Percentiles rank a stretch among this genome's conserved stretches.
These are phyloP conservation scores for Testicularia cyperi DNA, from an alignment of 1,284 basidiomycete species.

Conservation along the genomic window DNA sequence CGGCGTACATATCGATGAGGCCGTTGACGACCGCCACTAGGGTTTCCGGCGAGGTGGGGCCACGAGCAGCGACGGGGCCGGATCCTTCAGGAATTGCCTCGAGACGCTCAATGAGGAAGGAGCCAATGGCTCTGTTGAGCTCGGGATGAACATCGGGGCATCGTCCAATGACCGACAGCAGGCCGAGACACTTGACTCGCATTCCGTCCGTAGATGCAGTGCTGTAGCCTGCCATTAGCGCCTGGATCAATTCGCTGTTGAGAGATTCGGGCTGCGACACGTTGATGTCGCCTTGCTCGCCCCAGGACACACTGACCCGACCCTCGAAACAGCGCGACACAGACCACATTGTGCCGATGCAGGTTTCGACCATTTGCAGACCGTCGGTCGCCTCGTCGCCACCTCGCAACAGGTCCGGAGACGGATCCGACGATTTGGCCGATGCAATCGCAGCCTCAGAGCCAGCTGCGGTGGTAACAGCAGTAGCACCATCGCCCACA, in stretches of 20 bases:
- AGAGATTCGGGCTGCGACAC: slow-evolving; percentile 3
- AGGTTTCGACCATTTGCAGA: slow-evolving; percentile 42
- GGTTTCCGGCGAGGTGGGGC: slow-evolving; percentile 67
- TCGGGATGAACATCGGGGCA: background rate
- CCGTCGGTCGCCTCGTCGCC: slow-evolving; percentile 31
- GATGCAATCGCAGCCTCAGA: background rate
- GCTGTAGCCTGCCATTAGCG: slow-evolving; percentile 35
- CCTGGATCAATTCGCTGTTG: slow-evolving; percentile 19
- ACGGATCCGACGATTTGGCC: background rate
- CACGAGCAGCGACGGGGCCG: background rate
- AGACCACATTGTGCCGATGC: slow-evolving; percentile 48
- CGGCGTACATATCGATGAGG: slow-evolving; percentile 90
- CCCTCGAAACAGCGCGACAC: slow-evolving; percentile 43
- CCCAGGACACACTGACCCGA: slow-evolving; percentile 12
- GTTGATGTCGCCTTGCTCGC: background rate
- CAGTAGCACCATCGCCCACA: slow-evolving; percentile 4
- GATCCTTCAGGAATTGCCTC: slow-evolving; percentile 20
- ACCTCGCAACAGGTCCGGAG: background rate
- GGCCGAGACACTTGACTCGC: slow-evolving; percentile 44
- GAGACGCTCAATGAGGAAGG: slow-evolving; percentile 31
- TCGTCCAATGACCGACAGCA: slow-evolving; percentile 40
- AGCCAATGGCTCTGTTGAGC: slow-evolving; percentile 23
- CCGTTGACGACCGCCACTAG: slow-evolving; percentile 80
- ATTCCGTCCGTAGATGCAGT: slow-evolving; percentile 35
- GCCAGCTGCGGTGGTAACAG: background rate